phyloP scores from a whole-genome alignment of 805 yeast species.

The Metschnikowia chrysomelidarum region DNA sequence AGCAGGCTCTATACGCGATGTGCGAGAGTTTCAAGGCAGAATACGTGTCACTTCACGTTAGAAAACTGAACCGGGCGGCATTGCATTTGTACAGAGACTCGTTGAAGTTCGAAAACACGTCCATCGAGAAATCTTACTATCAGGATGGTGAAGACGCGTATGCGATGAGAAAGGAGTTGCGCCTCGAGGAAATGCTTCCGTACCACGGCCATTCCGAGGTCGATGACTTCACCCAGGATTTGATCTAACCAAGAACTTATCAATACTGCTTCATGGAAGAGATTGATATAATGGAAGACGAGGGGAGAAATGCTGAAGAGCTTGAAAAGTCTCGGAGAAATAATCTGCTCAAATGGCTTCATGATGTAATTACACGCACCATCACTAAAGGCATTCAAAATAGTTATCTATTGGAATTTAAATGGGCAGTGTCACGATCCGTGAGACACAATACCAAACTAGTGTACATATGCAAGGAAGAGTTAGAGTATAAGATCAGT shows the following conservation, averaged over 20 bases:
- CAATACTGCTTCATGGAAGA: too few relatives aligned
- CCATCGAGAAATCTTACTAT: slow-evolving; percentile 84
- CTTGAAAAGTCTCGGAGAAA: too few relatives aligned
- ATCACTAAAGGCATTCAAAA: too few relatives aligned
- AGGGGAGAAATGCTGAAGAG: too few relatives aligned
- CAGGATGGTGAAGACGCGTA: slow-evolving; percentile 98
- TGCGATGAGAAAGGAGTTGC: slow-evolving; percentile 77
- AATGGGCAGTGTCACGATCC: too few relatives aligned
- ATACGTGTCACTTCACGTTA: slow-evolving; percentile 87
- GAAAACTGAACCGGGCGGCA: slow-evolving; percentile 93
- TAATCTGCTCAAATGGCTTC: too few relatives aligned
- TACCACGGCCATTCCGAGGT: slow-evolving; percentile 47
- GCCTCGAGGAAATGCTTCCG: slow-evolving; percentile 60
- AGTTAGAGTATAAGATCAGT: background rate
- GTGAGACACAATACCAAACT: too few relatives aligned
- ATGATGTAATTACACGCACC: too few relatives aligned
- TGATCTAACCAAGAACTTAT: slow-evolving; percentile 22
- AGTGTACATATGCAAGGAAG: slow-evolving; percentile 13
- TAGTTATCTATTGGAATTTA: too few relatives aligned
- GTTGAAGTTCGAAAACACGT: slow-evolving; percentile 73
- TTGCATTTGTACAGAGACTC: slow-evolving; percentile 87
- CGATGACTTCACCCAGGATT: slow-evolving; percentile 45
- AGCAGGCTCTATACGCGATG: slow-evolving; percentile 75
- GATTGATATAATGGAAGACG: too few relatives aligned
- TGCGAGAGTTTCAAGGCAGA: slow-evolving; percentile 79